Evolutionary conservation across 345 rosid species (phyloP).

Genomic region (Gossypium raimondii): DNA sequence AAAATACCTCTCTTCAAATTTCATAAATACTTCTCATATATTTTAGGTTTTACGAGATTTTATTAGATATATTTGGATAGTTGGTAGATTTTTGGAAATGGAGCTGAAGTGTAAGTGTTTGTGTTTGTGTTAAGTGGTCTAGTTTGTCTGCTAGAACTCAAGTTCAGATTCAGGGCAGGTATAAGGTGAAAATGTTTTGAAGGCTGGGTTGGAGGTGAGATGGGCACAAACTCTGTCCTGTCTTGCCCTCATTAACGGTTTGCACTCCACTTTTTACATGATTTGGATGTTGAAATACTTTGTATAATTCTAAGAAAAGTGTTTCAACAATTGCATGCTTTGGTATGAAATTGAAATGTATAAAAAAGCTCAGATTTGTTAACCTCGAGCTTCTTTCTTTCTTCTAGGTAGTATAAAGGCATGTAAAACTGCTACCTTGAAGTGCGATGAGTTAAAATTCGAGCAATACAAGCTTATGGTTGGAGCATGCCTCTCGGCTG

Average conservation of each 20-base stretch:
- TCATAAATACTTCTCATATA: background rate
- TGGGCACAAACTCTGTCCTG: background rate
- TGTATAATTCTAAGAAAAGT: no score
- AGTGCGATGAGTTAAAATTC: slow-evolving; percentile 73
- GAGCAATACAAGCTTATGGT: slow-evolving; percentile 52
- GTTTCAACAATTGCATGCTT: background rate
- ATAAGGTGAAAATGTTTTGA: background rate
- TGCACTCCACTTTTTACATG: background rate
- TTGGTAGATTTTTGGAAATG: background rate
- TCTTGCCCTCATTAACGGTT: background rate
- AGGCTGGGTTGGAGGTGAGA: no score
- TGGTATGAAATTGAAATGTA: background rate
- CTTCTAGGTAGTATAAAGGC: slow-evolving; percentile 54
- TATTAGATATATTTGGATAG: background rate
- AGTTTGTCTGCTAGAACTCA: background rate
- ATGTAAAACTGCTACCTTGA: slow-evolving; percentile 58
- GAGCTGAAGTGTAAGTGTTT: background rate
- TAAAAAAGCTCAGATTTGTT: background rate
- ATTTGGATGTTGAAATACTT: background rate
- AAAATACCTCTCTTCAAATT: background rate
- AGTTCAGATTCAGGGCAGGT: background rate
- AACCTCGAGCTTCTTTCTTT: background rate
- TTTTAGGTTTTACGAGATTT: background rate
- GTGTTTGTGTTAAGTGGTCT: background rate
- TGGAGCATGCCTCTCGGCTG: slow-evolving; percentile 41